Conservation (phyloP, 495 filamentous ascomycete species). For the Chaetomium cochliodes region DNA sequence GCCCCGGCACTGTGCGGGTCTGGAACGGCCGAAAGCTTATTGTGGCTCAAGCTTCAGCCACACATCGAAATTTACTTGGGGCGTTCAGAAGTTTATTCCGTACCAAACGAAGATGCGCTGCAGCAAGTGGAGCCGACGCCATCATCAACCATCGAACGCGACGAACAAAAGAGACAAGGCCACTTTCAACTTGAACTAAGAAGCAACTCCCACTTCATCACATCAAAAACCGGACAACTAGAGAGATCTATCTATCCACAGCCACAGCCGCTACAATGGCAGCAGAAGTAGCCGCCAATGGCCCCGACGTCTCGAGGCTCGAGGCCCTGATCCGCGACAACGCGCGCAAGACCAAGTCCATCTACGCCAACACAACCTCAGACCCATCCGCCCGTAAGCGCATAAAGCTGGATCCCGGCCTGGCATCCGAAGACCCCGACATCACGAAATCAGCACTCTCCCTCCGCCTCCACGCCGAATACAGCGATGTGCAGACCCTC, state of each 20-base stretch:
- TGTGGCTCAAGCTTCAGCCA: slow-evolving; percentile 35
- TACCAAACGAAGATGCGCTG: background rate
- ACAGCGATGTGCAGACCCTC: slow-evolving; percentile 74
- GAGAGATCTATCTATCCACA: background rate
- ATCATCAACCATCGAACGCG: slow-evolving; percentile 21
- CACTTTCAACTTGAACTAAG: background rate
- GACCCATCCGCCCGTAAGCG: slow-evolving; percentile 38
- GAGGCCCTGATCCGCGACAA: slow-evolving; percentile 43
- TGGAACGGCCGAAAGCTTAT: background rate
- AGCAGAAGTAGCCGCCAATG: slow-evolving; percentile 32
- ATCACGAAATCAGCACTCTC: slow-evolving; percentile 45
- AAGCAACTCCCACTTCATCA: background rate
- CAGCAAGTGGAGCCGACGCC: slow-evolving; percentile 19
- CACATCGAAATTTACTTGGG: slow-evolving; percentile 24
- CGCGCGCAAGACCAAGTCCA: slow-evolving; percentile 41
- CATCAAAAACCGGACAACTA: background rate
- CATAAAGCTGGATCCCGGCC: slow-evolving; percentile 40
- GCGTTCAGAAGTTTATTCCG: background rate
- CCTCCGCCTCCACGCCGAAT: slow-evolving; percentile 62
- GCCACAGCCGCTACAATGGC: slow-evolving; percentile 25
- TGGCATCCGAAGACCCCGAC: slow-evolving; percentile 40
- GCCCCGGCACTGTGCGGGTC: slow-evolving; percentile 24
- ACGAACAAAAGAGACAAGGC: background rate
- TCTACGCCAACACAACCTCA: slow-evolving; percentile 39
- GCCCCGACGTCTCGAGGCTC: slow-evolving; percentile 33